phyloP scores from a whole-genome alignment of 768 basidiomycete genomes.

The Phlebiopsis flavidoalba region DNA sequence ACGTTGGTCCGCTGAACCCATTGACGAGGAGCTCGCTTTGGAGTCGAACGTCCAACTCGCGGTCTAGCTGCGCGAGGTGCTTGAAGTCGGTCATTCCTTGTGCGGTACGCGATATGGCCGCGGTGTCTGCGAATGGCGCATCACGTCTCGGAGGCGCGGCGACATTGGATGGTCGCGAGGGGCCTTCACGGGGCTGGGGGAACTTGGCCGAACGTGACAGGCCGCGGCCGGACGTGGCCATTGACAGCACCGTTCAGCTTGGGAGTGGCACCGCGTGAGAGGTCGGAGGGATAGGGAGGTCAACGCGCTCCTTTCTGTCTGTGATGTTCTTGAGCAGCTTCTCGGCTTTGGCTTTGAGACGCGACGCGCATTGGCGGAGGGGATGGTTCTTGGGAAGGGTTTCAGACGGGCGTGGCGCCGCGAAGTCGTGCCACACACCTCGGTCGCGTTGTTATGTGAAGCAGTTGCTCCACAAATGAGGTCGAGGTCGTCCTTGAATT shows the following conservation, averaged over 20 bases:
- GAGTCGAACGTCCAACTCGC: conserved; percentile 34
- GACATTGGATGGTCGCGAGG: conserved; percentile 10
- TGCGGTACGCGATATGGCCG: conserved; percentile 64
- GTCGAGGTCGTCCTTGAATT: conserved; percentile 91
- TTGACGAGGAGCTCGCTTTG: conserved; percentile 7
- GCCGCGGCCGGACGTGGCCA: conserved; percentile 33
- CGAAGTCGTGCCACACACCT: conserved; percentile 48
- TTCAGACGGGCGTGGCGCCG: not conserved
- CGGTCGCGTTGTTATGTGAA: conserved; percentile 83
- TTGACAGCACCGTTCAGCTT: conserved; percentile 29
- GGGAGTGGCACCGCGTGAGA: conserved; percentile 21
- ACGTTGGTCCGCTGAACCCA: conserved; percentile 1
- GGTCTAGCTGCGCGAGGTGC: conserved; percentile 52
- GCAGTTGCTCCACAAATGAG: conserved; percentile 98
- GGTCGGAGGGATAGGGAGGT: conserved; percentile 53
- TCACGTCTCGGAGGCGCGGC: conserved; percentile 30
- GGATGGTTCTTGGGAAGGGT: conserved; percentile 68
- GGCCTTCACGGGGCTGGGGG: conserved; percentile 22
- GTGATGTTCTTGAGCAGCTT: conserved; percentile 84
- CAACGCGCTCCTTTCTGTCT: conserved; percentile 77
- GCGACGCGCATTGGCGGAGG: conserved; percentile 73
- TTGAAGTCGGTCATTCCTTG: conserved; percentile 73
- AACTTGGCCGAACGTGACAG: conserved; percentile 34
- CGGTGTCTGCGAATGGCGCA: conserved; percentile 56
- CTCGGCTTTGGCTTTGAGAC: conserved; percentile 81